A percentile compares a stretch with the other conserved stretches of the same genome.
phyloP scores from a whole-genome alignment of 148 eudicot genomes.

The Fagopyrum homotropicum region DNA sequence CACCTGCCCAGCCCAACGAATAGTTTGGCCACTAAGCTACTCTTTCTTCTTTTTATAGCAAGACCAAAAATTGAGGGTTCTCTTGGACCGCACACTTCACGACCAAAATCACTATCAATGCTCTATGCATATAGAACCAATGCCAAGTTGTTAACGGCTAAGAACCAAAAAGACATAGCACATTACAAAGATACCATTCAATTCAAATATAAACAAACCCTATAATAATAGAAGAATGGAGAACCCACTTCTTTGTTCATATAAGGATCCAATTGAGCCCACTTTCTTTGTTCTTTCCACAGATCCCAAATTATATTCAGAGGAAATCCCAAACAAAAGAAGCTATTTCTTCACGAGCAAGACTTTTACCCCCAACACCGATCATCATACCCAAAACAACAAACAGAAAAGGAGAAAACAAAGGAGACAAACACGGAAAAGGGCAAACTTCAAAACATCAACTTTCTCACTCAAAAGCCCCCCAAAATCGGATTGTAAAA shows the following conservation, averaged over 20 bases:
- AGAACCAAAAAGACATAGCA: background rate
- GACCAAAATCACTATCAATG: background rate
- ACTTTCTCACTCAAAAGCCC: background rate
- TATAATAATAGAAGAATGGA: conserved; percentile 8
- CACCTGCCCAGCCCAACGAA: background rate
- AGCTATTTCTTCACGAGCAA: conserved; percentile 5
- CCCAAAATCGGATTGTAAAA: conserved; percentile 7
- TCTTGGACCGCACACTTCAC: background rate
- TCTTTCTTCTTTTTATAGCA: background rate
- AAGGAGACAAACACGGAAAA: background rate
- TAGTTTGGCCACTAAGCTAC: background rate
- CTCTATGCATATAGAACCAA: background rate
- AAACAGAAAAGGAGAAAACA: background rate
- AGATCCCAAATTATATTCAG: conserved; percentile 1
- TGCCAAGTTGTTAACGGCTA: conserved; percentile 7
- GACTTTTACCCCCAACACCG: conserved; percentile 6
- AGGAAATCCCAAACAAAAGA: conserved; percentile 3
- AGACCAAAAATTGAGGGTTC: background rate
- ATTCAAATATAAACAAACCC: background rate
- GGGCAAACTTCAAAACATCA: background rate
- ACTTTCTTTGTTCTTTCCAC: background rate
- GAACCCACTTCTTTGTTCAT: conserved; percentile 11
- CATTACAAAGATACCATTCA: conserved; percentile 3
- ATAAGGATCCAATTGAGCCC: conserved; percentile 11
- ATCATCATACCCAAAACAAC: conserved; percentile 3